Conservation (phyloP, 2,329 filamentous ascomycete species). For the Cladophialophora psammophila region DNA sequence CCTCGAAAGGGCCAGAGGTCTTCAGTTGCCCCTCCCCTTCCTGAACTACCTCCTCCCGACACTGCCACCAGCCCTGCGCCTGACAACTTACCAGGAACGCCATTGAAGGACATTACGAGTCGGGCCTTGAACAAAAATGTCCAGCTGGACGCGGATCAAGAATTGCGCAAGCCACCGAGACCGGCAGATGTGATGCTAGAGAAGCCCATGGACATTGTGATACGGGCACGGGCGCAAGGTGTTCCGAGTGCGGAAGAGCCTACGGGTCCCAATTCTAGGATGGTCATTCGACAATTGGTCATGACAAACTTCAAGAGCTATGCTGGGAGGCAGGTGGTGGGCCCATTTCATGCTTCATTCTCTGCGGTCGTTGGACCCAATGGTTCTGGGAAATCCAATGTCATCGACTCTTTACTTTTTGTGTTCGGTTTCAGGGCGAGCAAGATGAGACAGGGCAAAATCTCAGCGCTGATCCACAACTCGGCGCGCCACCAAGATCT, state of each 20-base stretch:
- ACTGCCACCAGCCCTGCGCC: conserved; percentile 65
- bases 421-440: conserved; percentile 99
- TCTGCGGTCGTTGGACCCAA: conserved; percentile 98
- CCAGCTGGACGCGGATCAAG: conserved; percentile 52
- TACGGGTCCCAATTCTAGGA: conserved; percentile 78
- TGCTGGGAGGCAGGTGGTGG: conserved; percentile 91
- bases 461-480: conserved; percentile 97
- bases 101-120: conserved; percentile 77
- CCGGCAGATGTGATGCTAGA: conserved; percentile 80
- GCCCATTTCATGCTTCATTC: conserved; percentile 95
- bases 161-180: conserved; percentile 73
- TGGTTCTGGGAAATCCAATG: conserved; percentile 97
- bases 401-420: conserved; percentile 96
- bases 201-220: conserved; percentile 90
- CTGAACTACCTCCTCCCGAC: conserved; percentile 54
- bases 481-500: conserved; percentile 86
- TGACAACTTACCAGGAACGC: conserved; percentile 61
- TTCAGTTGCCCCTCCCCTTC: conserved; percentile 43
- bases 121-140: conserved; percentile 69
- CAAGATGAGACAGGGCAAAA: conserved; percentile 99
- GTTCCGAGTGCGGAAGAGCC: conserved; percentile 74
- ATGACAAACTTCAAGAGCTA: conserved; percentile 99
- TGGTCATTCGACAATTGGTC: conserved; percentile 90
- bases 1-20: conserved; percentile 51
- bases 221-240: conserved; percentile 74